Conservation (phyloP, 2,329 filamentous ascomycete species). For the Aspergillus carbonarius region DNA sequence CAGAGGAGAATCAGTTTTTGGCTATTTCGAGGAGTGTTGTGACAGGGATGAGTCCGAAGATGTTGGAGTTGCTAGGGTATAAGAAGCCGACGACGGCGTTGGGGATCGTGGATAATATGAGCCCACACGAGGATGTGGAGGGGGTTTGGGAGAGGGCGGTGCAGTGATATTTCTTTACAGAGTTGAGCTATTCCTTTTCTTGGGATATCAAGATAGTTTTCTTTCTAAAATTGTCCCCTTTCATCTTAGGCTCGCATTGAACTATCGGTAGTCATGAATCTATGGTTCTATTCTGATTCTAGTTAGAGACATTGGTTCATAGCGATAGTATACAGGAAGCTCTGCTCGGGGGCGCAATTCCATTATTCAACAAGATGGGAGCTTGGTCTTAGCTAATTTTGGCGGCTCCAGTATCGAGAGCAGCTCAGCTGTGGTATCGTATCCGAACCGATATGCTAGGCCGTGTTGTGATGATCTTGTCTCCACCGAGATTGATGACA, state of each 20-base stretch:
- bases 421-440: background rate
- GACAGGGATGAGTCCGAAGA: conserved; percentile 32
- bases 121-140: conserved; percentile 17
- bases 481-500: no score
- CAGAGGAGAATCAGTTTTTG: conserved; percentile 39
- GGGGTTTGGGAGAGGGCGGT: conserved; percentile 11
- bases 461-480: no score
- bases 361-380: conserved; percentile 2
- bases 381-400: background rate
- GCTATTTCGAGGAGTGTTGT: conserved; percentile 31
- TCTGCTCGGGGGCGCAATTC: background rate
- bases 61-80: conserved; percentile 35
- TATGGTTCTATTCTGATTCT: no score
- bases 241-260: no score
- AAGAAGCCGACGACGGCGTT: conserved; percentile 32
- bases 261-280: no score
- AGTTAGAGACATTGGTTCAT: no score
- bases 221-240: background rate
- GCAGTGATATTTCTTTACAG: background rate
- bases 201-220: background rate
- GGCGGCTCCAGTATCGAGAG: no score
- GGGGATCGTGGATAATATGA: conserved; percentile 34
- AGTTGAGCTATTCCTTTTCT: background rate
- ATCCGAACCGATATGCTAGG: no score
- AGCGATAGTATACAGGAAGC: no score